Percentiles rank a stretch among this genome's conserved stretches.
phyloP scores from a whole-genome alignment of 805 yeast genomes.

The Suhomyces xylopsoci region DNA sequence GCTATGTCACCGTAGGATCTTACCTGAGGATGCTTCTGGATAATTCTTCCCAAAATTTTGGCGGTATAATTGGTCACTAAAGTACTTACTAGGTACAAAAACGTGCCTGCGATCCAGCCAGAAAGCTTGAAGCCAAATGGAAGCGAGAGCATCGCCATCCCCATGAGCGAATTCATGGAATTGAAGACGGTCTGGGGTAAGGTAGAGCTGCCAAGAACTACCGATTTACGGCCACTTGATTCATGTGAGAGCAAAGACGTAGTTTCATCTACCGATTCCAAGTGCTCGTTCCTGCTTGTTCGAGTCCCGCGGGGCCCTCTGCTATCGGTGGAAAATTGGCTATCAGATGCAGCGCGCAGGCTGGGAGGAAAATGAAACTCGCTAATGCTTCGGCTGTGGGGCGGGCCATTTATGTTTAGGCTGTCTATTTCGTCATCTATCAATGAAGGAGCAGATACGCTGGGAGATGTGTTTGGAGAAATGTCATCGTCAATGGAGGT shows the following conservation, averaged over 20 bases:
- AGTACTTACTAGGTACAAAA: slow-evolving; percentile 60
- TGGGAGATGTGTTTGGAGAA: slow-evolving; percentile 23
- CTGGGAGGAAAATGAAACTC: slow-evolving; percentile 4
- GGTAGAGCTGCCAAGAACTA: slow-evolving; percentile 43
- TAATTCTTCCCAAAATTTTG: slow-evolving; percentile 62
- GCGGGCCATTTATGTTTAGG: not conserved
- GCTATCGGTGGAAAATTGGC: not conserved
- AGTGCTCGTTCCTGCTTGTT: not conserved
- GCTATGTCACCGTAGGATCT: slow-evolving; percentile 90
- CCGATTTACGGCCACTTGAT: not conserved
- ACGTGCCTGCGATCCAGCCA: slow-evolving; percentile 65
- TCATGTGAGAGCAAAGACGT: not conserved
- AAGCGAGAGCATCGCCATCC: slow-evolving; percentile 64
- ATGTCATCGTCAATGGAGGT: slow-evolving; percentile 14
- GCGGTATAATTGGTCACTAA: slow-evolving; percentile 75
- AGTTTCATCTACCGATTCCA: not conserved
- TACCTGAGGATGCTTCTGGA: slow-evolving; percentile 76
- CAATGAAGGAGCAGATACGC: not conserved
- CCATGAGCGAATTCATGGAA: slow-evolving; percentile 62
- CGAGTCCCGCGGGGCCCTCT: not conserved
- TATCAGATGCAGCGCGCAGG: not conserved
- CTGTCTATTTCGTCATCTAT: slow-evolving; percentile 11
- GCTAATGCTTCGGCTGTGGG: not conserved
- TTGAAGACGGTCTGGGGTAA: slow-evolving; percentile 69
- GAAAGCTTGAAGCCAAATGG: slow-evolving; percentile 64